Conservation (phyloP, 129 eudicot species). For the Saposhnikovia divaricata region DNA sequence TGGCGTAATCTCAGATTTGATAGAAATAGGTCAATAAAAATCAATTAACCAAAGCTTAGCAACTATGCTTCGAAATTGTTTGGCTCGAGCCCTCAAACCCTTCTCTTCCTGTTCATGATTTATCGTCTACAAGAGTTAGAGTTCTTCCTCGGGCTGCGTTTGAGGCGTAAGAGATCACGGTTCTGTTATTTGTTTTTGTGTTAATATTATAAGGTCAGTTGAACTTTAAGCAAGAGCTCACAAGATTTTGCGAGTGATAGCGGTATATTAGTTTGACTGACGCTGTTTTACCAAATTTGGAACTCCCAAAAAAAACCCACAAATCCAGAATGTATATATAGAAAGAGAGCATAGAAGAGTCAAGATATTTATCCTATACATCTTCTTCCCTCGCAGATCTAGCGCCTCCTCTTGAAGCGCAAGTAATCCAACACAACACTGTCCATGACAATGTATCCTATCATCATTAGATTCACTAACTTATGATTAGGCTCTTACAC, state of each 20-base stretch:
- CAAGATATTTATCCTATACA: neutral
- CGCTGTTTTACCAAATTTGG: neutral
- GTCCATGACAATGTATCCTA: neutral
- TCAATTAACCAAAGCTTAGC: neutral
- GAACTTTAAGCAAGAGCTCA: neutral
- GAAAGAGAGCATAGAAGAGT: neutral
- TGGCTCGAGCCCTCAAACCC: neutral
- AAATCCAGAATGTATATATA: neutral
- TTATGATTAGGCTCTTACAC: neutral
- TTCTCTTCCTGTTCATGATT: neutral
- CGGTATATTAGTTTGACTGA: neutral
- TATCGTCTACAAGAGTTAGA: neutral
- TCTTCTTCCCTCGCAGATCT: neutral
- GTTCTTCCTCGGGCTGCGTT: neutral
- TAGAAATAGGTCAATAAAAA: neutral
- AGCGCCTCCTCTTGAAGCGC: neutral
- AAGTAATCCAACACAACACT: neutral
- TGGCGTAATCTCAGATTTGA: neutral
- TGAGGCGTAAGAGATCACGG: neutral
- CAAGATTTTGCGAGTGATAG: neutral
- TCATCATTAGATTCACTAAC: neutral
- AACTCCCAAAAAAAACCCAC: neutral
- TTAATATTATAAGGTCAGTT: neutral
- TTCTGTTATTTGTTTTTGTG: neutral
- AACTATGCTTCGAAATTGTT: neutral